These are phyloP conservation scores for Pseudevernia furfuracea DNA, from an alignment of 495 filamentous ascomycete genomes.

Conservation along the genomic window DNA sequence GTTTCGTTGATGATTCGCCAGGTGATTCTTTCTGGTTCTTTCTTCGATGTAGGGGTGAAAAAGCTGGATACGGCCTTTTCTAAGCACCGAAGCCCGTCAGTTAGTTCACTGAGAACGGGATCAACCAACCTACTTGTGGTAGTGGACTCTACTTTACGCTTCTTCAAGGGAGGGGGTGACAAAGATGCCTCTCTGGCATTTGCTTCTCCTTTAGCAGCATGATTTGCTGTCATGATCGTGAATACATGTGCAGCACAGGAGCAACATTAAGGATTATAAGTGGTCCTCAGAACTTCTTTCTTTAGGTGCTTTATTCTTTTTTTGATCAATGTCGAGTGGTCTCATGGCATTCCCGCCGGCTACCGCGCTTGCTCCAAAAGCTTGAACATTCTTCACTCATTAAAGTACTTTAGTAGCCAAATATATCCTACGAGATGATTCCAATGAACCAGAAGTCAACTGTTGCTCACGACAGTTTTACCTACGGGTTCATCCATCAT, in stretches of 20 bases:
- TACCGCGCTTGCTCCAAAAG: not conserved
- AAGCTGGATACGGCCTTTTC: conserved; percentile 72
- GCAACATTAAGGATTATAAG: not conserved
- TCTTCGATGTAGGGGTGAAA: conserved; percentile 82
- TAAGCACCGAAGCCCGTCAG: conserved; percentile 11
- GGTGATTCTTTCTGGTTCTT: conserved; percentile 66
- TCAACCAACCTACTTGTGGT: conserved; percentile 56
- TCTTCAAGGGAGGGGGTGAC: conserved; percentile 40
- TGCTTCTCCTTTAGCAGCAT: not conserved
- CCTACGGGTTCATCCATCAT: not conserved
- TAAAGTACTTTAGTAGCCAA: not conserved
- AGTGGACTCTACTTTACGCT: conserved; percentile 57
- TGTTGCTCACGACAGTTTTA: not conserved
- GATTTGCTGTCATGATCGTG: conserved; percentile 1
- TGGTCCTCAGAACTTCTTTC: not conserved
- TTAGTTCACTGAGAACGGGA: not conserved
- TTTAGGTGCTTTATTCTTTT: not conserved
- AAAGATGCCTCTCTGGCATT: conserved; percentile 15
- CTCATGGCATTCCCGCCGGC: conserved; percentile 1
- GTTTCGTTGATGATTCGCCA: conserved; percentile 66
- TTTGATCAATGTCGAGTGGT: not conserved
- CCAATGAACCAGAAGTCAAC: not conserved
- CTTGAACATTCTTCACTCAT: not conserved
- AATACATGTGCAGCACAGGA: not conserved
- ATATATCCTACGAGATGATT: not conserved